Evolutionary conservation across 345 rosid genomes (phyloP).

Genomic region (Hibiscus trionum): DNA sequence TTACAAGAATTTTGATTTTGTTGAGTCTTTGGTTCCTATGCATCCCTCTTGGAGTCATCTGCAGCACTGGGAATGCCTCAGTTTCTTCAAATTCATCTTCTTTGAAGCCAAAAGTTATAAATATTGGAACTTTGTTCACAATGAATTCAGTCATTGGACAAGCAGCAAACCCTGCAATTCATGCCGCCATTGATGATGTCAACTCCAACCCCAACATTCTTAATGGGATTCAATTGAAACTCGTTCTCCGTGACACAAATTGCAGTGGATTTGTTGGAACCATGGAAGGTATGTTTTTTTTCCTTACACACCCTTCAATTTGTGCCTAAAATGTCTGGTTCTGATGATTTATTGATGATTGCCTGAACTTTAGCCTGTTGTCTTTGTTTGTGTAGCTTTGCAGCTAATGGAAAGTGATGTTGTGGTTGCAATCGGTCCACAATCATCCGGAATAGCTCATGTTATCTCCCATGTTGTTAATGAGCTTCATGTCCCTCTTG

Average conservation of each 20-base stretch:
- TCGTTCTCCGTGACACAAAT: neutral
- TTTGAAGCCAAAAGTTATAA: slow-evolving; percentile 39
- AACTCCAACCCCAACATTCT: slow-evolving; percentile 59
- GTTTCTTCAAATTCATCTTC: slow-evolving; percentile 18
- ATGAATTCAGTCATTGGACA: slow-evolving; percentile 60
- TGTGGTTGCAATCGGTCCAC: slow-evolving; percentile 78
- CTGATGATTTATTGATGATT: too few species aligned
- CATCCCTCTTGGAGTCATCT: slow-evolving; percentile 29
- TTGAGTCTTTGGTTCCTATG: slow-evolving; percentile 27
- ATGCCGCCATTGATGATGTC: slow-evolving; percentile 58
- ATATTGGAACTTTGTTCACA: slow-evolving; percentile 67
- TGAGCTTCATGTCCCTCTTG: slow-evolving; percentile 61
- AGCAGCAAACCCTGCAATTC: slow-evolving; percentile 55
- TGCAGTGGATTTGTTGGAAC: neutral
- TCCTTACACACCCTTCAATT: neutral
- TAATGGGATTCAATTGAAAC: slow-evolving; percentile 37
- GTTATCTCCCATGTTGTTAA: slow-evolving; percentile 65
- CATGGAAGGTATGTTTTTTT: slow-evolving; percentile 11
- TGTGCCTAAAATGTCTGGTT: neutral
- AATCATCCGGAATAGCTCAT: slow-evolving; percentile 88
- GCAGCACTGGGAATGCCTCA: slow-evolving; percentile 32
- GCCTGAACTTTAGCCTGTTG: neutral
- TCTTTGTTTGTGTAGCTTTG: slow-evolving; percentile 52
- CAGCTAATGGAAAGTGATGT: slow-evolving; percentile 73
- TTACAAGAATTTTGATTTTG: slow-evolving; percentile 20